Percentiles rank a stretch among this genome's conserved stretches.
Evolutionary conservation across 2,329 filamentous ascomycete genomes (phyloP).

Genomic region (Calonectria montana): DNA sequence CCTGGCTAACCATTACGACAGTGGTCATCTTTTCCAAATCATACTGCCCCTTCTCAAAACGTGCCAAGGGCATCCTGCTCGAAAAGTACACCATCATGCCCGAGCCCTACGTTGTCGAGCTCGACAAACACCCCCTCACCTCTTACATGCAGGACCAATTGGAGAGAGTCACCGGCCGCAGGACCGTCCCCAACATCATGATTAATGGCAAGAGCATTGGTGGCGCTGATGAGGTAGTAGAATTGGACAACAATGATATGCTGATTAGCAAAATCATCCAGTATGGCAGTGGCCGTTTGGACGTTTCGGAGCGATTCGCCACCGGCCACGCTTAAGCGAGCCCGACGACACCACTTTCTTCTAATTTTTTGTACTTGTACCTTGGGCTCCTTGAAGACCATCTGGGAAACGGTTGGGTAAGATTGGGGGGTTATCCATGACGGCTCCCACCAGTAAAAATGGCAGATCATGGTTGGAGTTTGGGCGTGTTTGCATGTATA

Average conservation of each 20-base stretch:
- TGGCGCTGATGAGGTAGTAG: conserved; percentile 86
- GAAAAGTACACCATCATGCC: conserved; percentile 87
- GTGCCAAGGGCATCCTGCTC: conserved; percentile 86
- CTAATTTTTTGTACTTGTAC: conserved; percentile 23
- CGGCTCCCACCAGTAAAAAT: conserved; percentile 16
- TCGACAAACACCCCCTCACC: conserved; percentile 85
- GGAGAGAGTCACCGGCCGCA: conserved; percentile 78
- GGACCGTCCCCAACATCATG: conserved; percentile 92
- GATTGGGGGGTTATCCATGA: conserved; percentile 14
- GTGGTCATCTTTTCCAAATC: conserved; percentile 97
- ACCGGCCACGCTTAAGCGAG: conserved; percentile 13
- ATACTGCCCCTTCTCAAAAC: conserved; percentile 88
- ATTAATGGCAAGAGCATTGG: conserved; percentile 90
- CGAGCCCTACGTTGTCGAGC: conserved; percentile 86
- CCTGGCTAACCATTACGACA: conserved; percentile 49
- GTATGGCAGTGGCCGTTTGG: conserved; percentile 76
- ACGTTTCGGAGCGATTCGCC: conserved; percentile 60
- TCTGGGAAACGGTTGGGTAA: conserved; percentile 19
- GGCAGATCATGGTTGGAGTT: conserved; percentile 25
- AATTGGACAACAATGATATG: conserved; percentile 73
- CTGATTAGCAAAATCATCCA: conserved; percentile 78
- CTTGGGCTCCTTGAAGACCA: conserved; percentile 18
- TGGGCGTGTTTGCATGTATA: conserved; percentile 19
- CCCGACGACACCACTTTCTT: background rate
- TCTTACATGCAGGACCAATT: conserved; percentile 77